Conservation (phyloP, 2,329 filamentous ascomycete species). For the Clonostachys chloroleuca region DNA sequence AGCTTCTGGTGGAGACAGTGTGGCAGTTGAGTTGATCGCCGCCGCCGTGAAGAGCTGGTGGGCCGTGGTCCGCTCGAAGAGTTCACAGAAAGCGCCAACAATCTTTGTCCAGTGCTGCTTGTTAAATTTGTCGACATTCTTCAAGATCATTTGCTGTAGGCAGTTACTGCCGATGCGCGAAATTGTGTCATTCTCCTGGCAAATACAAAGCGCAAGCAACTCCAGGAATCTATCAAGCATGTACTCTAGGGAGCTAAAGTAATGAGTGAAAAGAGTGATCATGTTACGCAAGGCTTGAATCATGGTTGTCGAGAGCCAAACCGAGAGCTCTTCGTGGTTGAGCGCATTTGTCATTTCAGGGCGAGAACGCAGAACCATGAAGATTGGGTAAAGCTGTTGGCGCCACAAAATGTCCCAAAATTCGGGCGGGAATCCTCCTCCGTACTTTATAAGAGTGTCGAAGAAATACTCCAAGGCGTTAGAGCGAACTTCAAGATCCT, state of each 20-base stretch:
- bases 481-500: constrained; percentile 92
- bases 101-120: constrained; percentile 89
- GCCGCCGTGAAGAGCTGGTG: constrained; percentile 92
- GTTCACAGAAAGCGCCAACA: constrained; percentile 89
- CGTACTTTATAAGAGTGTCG: constrained; percentile 84
- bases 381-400: constrained; percentile 95
- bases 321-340: constrained; percentile 94
- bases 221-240: constrained; percentile 98
- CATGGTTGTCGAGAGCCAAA: constrained; percentile 99
- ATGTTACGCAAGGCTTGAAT: constrained; percentile 97
- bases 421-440: constrained; percentile 83
- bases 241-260: constrained; percentile 92
- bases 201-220: constrained; percentile 91
- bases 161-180: constrained; percentile 98
- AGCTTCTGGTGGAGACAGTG: constrained; percentile 48
- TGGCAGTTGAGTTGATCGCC: constrained; percentile 47
- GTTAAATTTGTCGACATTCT: constrained; percentile 91
- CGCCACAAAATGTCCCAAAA: constrained; percentile 99
- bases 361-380: constrained; percentile 93
- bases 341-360: constrained; percentile 94
- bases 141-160: constrained; percentile 89
- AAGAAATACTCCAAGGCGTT: constrained; percentile 95
- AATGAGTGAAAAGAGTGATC: constrained; percentile 98
- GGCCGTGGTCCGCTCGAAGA: constrained; percentile 92
- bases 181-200: constrained; percentile 98